phyloP scores from a whole-genome alignment of 2,329 filamentous ascomycete genomes.

The Aspergillus sp. region DNA sequence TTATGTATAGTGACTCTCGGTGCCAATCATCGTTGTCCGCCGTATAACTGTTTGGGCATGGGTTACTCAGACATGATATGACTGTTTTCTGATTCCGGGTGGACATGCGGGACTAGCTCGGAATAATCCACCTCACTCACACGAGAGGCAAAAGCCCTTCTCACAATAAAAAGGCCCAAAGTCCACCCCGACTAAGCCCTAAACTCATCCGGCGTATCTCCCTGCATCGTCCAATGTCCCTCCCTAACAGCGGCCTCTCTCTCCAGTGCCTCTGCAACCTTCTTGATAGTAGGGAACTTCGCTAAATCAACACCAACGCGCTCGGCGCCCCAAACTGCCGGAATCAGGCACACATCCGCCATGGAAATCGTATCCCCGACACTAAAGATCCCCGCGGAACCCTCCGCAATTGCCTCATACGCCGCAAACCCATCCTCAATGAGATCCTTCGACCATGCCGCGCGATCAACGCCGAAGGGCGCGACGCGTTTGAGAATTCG shows the following conservation, averaged over 20 bases:
- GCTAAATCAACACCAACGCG: conserved; percentile 59
- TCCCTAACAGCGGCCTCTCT: conserved; percentile 56
- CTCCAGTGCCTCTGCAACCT: conserved; percentile 53
- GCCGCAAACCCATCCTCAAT: conserved; percentile 60
- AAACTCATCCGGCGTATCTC: conserved; percentile 57
- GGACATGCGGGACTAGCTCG: neutral
- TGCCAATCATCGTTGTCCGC: too few relatives aligned
- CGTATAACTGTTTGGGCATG: too few relatives aligned
- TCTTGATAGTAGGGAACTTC: conserved; percentile 53
- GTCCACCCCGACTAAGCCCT: conserved; percentile 24
- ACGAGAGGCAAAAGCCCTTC: neutral
- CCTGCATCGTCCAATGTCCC: conserved; percentile 60
- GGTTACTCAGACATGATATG: neutral
- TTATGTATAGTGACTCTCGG: too few relatives aligned
- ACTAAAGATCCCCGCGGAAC: conserved; percentile 55
- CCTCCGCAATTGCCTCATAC: conserved; percentile 55
- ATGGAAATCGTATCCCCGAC: conserved; percentile 61
- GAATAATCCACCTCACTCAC: neutral
- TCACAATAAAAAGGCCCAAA: neutral
- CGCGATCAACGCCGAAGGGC: conserved; percentile 48
- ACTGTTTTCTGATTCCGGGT: neutral
- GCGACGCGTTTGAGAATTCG: conserved; percentile 57
- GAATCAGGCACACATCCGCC: conserved; percentile 63
- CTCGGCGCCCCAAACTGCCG: conserved; percentile 62
- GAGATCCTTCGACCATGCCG: conserved; percentile 57